phyloP scores from a whole-genome alignment of 768 basidiomycete genomes.

The Peribolospora baueri region DNA sequence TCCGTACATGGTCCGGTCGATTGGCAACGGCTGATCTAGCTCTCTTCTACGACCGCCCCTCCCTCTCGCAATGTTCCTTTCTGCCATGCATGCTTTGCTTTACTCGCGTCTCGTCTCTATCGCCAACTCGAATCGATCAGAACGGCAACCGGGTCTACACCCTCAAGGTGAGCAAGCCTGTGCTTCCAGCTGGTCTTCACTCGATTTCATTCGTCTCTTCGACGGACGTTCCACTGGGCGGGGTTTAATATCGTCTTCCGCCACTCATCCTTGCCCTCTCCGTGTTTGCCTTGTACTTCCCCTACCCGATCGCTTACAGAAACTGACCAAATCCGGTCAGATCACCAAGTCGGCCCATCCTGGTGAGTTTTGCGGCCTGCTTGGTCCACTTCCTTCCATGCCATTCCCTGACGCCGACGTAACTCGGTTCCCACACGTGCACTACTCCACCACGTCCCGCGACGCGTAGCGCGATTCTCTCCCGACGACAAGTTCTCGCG shows the following conservation, averaged over 20 bases:
- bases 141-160: constrained; percentile 67
- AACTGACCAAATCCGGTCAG: constrained; percentile 53
- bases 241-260: too few species aligned
- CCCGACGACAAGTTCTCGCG: constrained; percentile 98
- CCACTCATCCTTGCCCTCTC: neutral
- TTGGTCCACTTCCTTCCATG: too few species aligned
- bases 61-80: neutral
- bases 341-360: constrained; percentile 92
- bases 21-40: too few species aligned
- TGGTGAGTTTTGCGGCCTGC: constrained; percentile 29
- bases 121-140: constrained; percentile 26
- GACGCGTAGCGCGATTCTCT: constrained; percentile 62
- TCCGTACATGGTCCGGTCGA: too few species aligned
- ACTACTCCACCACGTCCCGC: neutral
- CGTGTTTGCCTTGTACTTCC: neutral
- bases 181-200: too few species aligned
- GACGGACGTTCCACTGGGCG: too few species aligned
- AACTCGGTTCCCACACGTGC: too few species aligned
- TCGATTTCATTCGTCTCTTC: too few species aligned
- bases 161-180: constrained; percentile 39
- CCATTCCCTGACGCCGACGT: too few species aligned
- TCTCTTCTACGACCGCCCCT: too few species aligned
- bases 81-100: too few species aligned
- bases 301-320: constrained; percentile 28
- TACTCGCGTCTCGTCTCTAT: too few species aligned